Evolutionary conservation across 2,329 filamentous ascomycete species (phyloP).

Genomic region (Arthrobotrys sinensis): DNA sequence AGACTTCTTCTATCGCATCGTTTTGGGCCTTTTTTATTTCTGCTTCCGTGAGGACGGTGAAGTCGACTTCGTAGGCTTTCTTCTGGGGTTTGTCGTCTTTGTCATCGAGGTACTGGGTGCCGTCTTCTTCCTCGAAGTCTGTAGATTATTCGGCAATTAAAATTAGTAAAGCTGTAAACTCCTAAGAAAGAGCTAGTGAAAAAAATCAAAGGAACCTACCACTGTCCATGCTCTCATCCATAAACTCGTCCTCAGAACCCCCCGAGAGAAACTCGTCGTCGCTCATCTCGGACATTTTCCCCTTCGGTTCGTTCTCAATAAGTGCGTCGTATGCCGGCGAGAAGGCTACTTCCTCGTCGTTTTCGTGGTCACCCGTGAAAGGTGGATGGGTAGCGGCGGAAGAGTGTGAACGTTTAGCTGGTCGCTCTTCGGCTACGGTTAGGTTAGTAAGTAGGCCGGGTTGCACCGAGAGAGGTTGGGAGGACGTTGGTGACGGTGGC

Average conservation of each 20-base stretch:
- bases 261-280: slow-evolving; percentile 64
- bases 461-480: slow-evolving; percentile 5
- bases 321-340: slow-evolving; percentile 57
- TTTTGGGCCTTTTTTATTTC: slow-evolving; percentile 91
- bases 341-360: slow-evolving; percentile 51
- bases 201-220: slow-evolving; percentile 60
- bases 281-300: slow-evolving; percentile 63
- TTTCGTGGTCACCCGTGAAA: slow-evolving; percentile 2
- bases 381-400: slow-evolving; percentile 9
- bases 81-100: slow-evolving; percentile 80
- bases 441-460: slow-evolving; percentile 14
- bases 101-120: slow-evolving; percentile 77
- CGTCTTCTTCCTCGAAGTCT: slow-evolving; percentile 74
- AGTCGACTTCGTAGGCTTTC: slow-evolving; percentile 86
- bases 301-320: slow-evolving; percentile 49
- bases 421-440: slow-evolving; percentile 49
- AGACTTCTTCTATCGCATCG: slow-evolving; percentile 88
- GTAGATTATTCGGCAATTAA: slow-evolving; percentile 22
- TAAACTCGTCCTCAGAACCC: slow-evolving; percentile 68
- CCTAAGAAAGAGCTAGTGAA: neutral
- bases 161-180: slow-evolving; percentile 1
- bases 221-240: slow-evolving; percentile 68
- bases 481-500: slow-evolving; percentile 15
- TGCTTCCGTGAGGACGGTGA: slow-evolving; percentile 81
- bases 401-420: slow-evolving; percentile 59